Base-by-base conservation (phyloP, 2,329 filamentous ascomycete species). In the Xylariaceae sp. region DNA sequence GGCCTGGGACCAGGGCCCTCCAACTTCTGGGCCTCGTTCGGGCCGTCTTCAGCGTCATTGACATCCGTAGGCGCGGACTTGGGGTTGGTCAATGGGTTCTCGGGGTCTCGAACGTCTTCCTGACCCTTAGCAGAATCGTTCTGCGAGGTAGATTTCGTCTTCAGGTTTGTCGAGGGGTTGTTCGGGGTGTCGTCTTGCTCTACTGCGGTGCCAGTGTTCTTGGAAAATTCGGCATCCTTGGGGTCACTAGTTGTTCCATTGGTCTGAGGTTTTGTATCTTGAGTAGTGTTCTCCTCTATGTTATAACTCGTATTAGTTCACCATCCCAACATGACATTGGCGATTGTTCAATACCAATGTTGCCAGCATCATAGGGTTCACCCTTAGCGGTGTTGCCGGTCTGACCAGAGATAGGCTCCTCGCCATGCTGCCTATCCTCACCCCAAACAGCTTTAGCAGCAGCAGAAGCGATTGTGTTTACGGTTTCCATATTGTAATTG, bases 291-390 rank as follows among this genome's bases (percentile, higher is more conserved):
- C 32, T 61, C 58, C 19, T 63, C 58, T 63, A 10, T 48, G 44
- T 50, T 7, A 14, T 4, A 29, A 9, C 2, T 6, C 9, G 7
- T n/a, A 21, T 61, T 50, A 57, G 60, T 50, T 12, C 3, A 16
- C 41, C 18, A 44, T 12, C 19, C 20, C 29, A 52, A 12, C 55
- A 18, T 48, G 42, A 44, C 18, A 7, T 19, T n/a, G 26, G 44
- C 19, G 9, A 45, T 48, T 23, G 49, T 37, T 16, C 32, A 37
- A 79, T 81, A 77, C 84, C 80, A n/a, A 83, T 75, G 71, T 95
- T 95, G 47, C 91, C 91, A 55, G 85, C 85, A 69, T 95, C 91
- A 66, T 87, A 96, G 0, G 91, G 91, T 71, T 93, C 87, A 12
- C 83, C 84, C 43, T 79, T 80, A 20, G 81, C 80, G 3, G 89